Base-by-base conservation (phyloP, 306 rosid genomes). In the Prunus dulcis region DNA sequence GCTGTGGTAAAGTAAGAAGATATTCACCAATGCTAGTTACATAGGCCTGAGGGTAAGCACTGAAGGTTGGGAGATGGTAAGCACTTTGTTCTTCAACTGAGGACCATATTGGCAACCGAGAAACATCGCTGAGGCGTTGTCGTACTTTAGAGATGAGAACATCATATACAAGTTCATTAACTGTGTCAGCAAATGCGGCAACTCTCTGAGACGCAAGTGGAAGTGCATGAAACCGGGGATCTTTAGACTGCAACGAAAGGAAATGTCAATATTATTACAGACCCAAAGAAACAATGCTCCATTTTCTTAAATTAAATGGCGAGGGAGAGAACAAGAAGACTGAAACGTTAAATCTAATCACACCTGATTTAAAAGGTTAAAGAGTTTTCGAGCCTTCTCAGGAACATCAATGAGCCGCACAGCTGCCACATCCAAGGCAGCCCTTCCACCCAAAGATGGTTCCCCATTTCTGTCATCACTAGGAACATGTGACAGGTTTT, bases 71-170 rank as follows among this genome's bases (percentile, higher is more conserved):
- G 72, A 96, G 96, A 80, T 69, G 89, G 67, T 87, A 92, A 58
- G 88, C 96, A 83, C 90, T 87, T 49, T 89, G 96, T 84, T 96
- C 98, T 85, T 96, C 99, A 30, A 85, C 89, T 2, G 97, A 82
- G 9, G 98, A 86, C 99, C 99, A 96, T 74, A 96, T 87, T 41
- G 97, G 89, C 87, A 91, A 76, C 14, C 87, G 92, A 77, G 97
- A 92, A 67, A 96, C 91, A 23, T 92, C 98, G 81, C 93, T 88
- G 20, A 96, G 93, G 67, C 97, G 96, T 79, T 91, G 98, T 34
- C 98, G 89, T 28, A 92, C 99, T 92, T 96, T 96, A 38, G 98
- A 96, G 83, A 96, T 96, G 82, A 96, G 99, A 81, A 96, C 99
- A 71, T 92, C 97, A 62, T 92, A 96, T 71, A 92, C 99, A 66